Evolutionary conservation across 805 yeast genomes (phyloP), one percentile per base, ranked within the genome.

Genomic region (Tetrapisispora fleetii): DNA sequence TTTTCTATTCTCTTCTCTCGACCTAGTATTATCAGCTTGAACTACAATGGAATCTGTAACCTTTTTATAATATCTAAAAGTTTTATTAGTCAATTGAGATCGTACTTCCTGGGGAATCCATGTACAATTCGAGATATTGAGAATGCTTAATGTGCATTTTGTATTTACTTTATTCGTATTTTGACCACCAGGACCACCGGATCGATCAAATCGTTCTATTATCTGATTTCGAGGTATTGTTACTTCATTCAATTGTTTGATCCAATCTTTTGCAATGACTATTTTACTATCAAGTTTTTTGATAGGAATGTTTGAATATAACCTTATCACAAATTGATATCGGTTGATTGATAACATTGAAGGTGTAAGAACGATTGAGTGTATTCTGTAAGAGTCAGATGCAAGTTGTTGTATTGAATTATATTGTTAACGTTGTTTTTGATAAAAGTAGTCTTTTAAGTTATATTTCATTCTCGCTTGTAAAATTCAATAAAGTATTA

Each of bases 171-270:
- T 86, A 63, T 86, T 86, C 11, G 87, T 95, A 58, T 87, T 83
- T 56, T 86, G 95, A 0, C 95, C 95, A 1, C 95, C 95, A 0
- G 95, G 87, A 0, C 95, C 95, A 33, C 89, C 78, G 0, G 93
- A 76, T 50, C 90, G 64, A 48, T 63, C 67, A 46, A 52, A 66
- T 22, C 63, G 57, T 13, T 54, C 50, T 13, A 43, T 30, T 40
- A 63, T 57, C 45, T 49, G 27, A 13, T 48, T 50, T 19, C 32
- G 21, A 1, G 66, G 65, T 2, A 68, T 58, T 14, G 62, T 47
- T 18, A 58, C 51, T 46, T 69, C 65, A 56, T 78, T 73, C 58
- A 85, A 69, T 1, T 61, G 47, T 24, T 67, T 58, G 51, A 86
- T 32, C 69, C 69, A 65, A 43, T 40, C 36, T 40, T 55, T 55